Evolutionary conservation across 768 basidiomycete species (phyloP), one percentile per base, ranked within the genome.

Genomic region (Pleurotus ostreatus): DNA sequence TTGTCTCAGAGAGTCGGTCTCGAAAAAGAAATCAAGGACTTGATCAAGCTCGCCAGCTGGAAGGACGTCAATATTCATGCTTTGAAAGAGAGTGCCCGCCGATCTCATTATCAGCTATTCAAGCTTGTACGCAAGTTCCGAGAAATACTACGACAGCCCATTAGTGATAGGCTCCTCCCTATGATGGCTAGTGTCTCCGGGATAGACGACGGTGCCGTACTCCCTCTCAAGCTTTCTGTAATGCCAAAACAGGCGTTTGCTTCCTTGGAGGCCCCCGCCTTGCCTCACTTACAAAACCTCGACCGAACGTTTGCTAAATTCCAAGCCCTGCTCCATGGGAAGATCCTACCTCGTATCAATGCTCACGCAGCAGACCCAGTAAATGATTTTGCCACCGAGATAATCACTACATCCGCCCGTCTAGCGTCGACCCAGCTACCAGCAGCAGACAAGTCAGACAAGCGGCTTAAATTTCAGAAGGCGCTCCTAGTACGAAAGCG

Each of bases 11-110:
- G 86, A 49, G 70, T 68, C 0, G 64, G 62, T 0, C 68, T 97
- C 30, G 93, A 98, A 70, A 88, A 85, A 62, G 89, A 95, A 55
- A 80, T 98, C 51, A 82, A 78, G 57, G 85, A 81, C 44, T 87
- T 94, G 66, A 88, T 98, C 75, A 96, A 94, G 69, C 77, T 99
- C 45, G 97, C 97, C 1, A 98, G 94, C 65, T 98, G 97, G 97
- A 97, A 91, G 70, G 97, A 99, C 65, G 76, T 94, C 66, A 99
- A 98, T 64, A 89, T 98, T 8, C 88, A 92, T 60, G 94, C 97
- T 2, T 78, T 99, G 57, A 91, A 89, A 68, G 86, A 89, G 58
- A 97, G 94, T 66, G 94, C 97, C 0, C 85, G 89, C 57, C 85
- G 78, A 63, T 94, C 93, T 1, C 97, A 99, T 68, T 86, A 85